Percentiles rank a stretch among this genome's conserved stretches.
These are phyloP conservation scores for Rhodosporidiobolus sp. DNA, from an alignment of 768 basidiomycete genomes.

Conservation along the genomic window DNA sequence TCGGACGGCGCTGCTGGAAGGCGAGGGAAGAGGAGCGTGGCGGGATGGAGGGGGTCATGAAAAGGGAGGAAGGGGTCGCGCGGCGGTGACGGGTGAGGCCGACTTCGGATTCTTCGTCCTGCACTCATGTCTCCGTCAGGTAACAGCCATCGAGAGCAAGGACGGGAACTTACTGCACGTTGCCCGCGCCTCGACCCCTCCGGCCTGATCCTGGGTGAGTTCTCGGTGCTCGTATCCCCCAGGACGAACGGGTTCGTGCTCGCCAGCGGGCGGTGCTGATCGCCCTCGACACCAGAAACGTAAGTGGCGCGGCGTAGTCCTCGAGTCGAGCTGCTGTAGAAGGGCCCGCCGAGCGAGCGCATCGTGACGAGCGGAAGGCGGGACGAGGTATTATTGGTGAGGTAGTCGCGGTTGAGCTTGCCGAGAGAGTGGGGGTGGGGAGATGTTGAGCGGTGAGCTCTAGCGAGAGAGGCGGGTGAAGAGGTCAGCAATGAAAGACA, in stretches of 20 bases:
- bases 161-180: not conserved
- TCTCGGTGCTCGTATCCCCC: not conserved
- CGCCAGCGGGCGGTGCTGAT: not conserved
- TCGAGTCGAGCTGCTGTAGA: not conserved
- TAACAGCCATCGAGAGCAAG: too few relatives aligned
- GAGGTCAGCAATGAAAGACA: not conserved
- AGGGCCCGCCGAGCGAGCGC: slow-evolving; percentile 6
- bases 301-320: not conserved
- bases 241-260: too few relatives aligned
- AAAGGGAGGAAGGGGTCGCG: not conserved
- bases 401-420: not conserved
- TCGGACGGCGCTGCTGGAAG: too few relatives aligned
- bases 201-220: not conserved
- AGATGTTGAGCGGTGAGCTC: not conserved
- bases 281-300: too few relatives aligned
- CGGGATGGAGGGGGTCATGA: not conserved
- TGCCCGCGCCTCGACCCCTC: not conserved
- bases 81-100: not conserved
- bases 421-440: not conserved
- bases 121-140: too few relatives aligned
- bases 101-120: not conserved
- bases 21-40: not conserved
- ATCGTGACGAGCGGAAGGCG: not conserved
- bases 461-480: not conserved
- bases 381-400: not conserved